phyloP scores from a whole-genome alignment of 2,329 filamentous ascomycete genomes.

The Ramularia collo-cygni region DNA sequence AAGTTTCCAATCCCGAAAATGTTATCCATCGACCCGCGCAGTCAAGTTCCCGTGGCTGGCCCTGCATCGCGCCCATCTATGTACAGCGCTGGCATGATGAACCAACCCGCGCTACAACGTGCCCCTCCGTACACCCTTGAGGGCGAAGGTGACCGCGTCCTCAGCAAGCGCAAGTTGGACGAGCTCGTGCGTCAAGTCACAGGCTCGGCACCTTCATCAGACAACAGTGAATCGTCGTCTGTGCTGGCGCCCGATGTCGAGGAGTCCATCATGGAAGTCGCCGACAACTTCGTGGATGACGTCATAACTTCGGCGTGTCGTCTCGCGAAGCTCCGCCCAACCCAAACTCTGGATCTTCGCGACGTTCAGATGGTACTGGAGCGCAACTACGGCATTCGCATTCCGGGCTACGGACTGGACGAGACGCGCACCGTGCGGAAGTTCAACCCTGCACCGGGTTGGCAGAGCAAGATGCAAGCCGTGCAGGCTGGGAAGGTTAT shows the following conservation, averaged over 20 bases:
- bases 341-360: slow-evolving; percentile 76
- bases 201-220: slow-evolving; percentile 66
- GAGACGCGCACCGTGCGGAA: slow-evolving; percentile 92
- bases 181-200: slow-evolving; percentile 92
- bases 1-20: slow-evolving; percentile 81
- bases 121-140: slow-evolving; percentile 80
- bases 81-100: slow-evolving; percentile 76
- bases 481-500: slow-evolving; percentile 84
- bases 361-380: slow-evolving; percentile 51
- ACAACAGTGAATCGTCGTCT: slow-evolving; percentile 49
- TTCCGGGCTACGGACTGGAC: slow-evolving; percentile 90
- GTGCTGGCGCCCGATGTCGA: slow-evolving; percentile 86
- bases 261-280: slow-evolving; percentile 85
- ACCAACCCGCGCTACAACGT: slow-evolving; percentile 76
- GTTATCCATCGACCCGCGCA: slow-evolving; percentile 64
- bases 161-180: slow-evolving; percentile 97
- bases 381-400: slow-evolving; percentile 67
- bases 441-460: slow-evolving; percentile 77
- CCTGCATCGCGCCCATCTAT: slow-evolving; percentile 71
- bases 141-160: slow-evolving; percentile 80
- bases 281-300: slow-evolving; percentile 91
- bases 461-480: slow-evolving; percentile 96
- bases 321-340: slow-evolving; percentile 86
- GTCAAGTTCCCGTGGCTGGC: slow-evolving; percentile 69
- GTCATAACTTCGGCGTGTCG: slow-evolving; percentile 82